Base-by-base conservation (phyloP, 257 asterid species). In the Sherardia arvensis region DNA sequence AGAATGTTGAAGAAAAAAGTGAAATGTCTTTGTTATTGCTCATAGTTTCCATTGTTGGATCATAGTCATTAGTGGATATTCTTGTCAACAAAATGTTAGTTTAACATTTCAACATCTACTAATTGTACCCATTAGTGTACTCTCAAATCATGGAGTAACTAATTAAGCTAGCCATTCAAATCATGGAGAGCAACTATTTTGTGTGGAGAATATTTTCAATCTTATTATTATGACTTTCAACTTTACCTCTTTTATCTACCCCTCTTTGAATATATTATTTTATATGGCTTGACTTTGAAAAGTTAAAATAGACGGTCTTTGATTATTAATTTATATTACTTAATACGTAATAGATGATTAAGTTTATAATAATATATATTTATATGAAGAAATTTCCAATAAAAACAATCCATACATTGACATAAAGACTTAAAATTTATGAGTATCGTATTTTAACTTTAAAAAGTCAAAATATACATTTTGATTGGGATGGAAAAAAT, bases 11-110 rank as follows among this genome's bases (percentile, higher is more conserved):
- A 2, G 11, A 36, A 10, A 9, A 36, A 36, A 36, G 45, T 36
- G 45, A 9, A 10, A n/a, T n/a, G n/a, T 36, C 1, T 5, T 36
- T 36, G 45, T 36, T 38, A 17, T 9, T 4, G 47, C 47, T 38
- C 47, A 10, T 47, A 10, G 26, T 49, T 49, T 49, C 55, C 55
- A 49, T 49, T 20, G 25, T 49, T 49, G 25, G 55, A 49, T 49
- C 55, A 49, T 49, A 49, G 23, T n/a, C 51, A 43, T 43, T 40
- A 49, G 56, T 49, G 56, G 56, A 49, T 49, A 49, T 49, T 49
- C 56, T 20, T 49, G 56, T 21, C 56, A 49, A 21, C 20, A 49
- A 5, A 7, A 14, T n/a, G n/a, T 18, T 49, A 4, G 14, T 48
- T 49, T 6, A 49, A 20, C 10, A 21, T 8, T 49, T 49, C 56